Base-by-base conservation (phyloP, 164 flowering plant species). In the Aristolochia contorta region DNA sequence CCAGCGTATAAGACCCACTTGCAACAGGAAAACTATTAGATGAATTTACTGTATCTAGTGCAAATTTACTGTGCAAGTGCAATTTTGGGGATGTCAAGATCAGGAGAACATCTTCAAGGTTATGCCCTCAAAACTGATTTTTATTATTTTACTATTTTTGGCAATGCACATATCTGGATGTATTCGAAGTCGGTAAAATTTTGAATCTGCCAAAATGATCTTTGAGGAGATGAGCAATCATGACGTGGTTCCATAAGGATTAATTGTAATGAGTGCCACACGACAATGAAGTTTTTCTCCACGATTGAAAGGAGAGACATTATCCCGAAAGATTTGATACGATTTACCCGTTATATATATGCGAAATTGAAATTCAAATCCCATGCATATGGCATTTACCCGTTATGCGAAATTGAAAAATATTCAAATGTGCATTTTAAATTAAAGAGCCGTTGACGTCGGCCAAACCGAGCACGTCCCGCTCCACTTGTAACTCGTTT, bases 61-160 rank as follows among this genome's bases (percentile, higher is more conserved):
- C 74, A n/a, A n/a, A 47, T 60, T 84, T 57, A 69, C n/a, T n/a
- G 77, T 64, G 80, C 85, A 65, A 75, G 82, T 74, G 84, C 87
- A 13, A 66, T 67, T 63, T 65, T 77, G 65, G 84, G 74, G 55
- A 68, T 75, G 14, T 66, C 58, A 59, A 76, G 79, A 59, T 70
- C 73, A 25, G 84, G 85, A 21, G 80, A 75, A 68, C 86, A 84
- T 64, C 62, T 84, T 45, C 89, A 82, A 25, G 78, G 74, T 0
- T 76, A 77, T 76, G 78, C 77, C 3, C 23, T 65, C 16, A 82
- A 79, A 68, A 30, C 67, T 57, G 85, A 85, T 56, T 51, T 75
- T 12, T 63, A 54, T 23, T 43, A 55, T 18, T 79, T 65, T 27
- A 72, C 68, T 3, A 45, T 63, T 21, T 67, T 80, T 58, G 61